phyloP scores from a whole-genome alignment of 768 basidiomycete species.

The Mycena filopes region DNA sequence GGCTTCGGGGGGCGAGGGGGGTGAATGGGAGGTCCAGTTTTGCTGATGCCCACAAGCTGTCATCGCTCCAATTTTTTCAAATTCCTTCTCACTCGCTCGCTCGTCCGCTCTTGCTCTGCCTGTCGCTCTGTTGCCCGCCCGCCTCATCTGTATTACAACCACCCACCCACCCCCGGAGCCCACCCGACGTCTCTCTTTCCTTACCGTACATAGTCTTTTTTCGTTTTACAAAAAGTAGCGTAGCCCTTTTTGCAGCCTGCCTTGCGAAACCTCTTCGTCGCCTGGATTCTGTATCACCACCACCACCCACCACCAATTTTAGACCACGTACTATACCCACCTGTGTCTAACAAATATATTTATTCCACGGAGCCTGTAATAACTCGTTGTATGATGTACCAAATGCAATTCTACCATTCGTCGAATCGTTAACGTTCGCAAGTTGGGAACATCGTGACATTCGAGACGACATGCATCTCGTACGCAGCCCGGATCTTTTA shows the following conservation, averaged over 20 bases:
- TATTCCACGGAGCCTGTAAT: constrained; percentile 25
- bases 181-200: constrained; percentile 15
- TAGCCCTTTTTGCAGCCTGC: constrained; percentile 22
- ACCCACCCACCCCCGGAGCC: constrained; percentile 17
- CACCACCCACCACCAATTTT: constrained; percentile 21
- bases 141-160: constrained; percentile 36
- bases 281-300: constrained; percentile 31
- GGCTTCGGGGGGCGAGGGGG: constrained; percentile 69
- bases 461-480: constrained; percentile 8
- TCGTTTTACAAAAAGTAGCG: constrained; percentile 36
- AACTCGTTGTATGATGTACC: constrained; percentile 7
- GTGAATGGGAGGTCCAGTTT: constrained; percentile 84
- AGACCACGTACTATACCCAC: constrained; percentile 33
- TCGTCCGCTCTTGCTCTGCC: constrained; percentile 10
- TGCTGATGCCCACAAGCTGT: constrained; percentile 53
- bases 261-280: constrained; percentile 25
- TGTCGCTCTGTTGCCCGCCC: constrained; percentile 27
- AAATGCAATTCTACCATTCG: constrained; percentile 13
- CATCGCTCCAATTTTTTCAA: constrained; percentile 14
- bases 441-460: constrained; percentile 10
- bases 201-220: constrained; percentile 29
- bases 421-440: too few relatives aligned
- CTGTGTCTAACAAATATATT: constrained; percentile 35
- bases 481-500: not conserved
- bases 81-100: constrained; percentile 5